A percentile compares a stretch with the other conserved stretches of the same genome.
These are phyloP conservation scores for Trichoderma atroviride DNA, from an alignment of 2,329 filamentous ascomycete species.

Conservation along the genomic window DNA sequence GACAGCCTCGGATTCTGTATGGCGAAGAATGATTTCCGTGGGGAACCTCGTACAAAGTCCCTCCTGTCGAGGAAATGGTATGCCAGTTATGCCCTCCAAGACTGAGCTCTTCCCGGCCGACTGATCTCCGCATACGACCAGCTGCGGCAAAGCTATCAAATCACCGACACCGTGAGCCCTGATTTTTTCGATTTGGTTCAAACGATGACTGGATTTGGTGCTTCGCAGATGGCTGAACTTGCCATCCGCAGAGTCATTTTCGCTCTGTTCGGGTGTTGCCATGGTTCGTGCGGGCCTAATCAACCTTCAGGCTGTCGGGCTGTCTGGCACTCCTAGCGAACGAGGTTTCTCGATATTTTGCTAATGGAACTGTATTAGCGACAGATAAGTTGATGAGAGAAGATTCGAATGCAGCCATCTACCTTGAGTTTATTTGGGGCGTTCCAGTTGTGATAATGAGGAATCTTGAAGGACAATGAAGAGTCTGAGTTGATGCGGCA, in stretches of 20 bases:
- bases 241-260: background rate
- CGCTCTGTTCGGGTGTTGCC: background rate
- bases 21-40: slow-evolving; percentile 56
- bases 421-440: too few species aligned
- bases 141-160: slow-evolving; percentile 42
- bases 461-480: too few species aligned
- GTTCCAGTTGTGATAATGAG: too few species aligned
- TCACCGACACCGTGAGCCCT: background rate
- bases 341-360: background rate
- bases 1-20: background rate
- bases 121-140: slow-evolving; percentile 60
- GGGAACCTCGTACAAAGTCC: slow-evolving; percentile 59
- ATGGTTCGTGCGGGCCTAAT: background rate
- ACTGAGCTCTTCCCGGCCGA: slow-evolving; percentile 61
- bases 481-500: background rate
- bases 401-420: too few species aligned
- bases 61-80: slow-evolving; percentile 57
- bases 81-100: slow-evolving; percentile 58
- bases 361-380: background rate
- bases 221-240: background rate
- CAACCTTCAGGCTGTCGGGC: background rate
- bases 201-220: background rate
- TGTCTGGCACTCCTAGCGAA: background rate
- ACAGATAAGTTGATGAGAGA: too few species aligned
- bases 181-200: slow-evolving; percentile 13